These are phyloP conservation scores for Acanthamoeba culbertsoni DNA, from an alignment of 208 protist species.

Conservation along the genomic window DNA sequence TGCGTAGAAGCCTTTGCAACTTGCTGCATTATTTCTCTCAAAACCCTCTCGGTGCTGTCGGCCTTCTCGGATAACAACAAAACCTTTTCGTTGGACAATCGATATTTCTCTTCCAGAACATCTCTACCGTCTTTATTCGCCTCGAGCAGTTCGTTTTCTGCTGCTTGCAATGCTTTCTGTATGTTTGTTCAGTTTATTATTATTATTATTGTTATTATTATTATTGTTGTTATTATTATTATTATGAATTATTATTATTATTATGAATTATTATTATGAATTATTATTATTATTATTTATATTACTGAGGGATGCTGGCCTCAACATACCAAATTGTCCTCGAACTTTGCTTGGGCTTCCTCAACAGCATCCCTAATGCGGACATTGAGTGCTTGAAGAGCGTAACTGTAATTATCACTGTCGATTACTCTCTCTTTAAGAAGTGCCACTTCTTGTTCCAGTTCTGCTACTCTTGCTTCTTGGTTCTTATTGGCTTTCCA, in stretches of 20 bases:
- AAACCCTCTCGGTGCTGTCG: neutral
- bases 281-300: neutral
- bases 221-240: too few species aligned
- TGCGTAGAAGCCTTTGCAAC: neutral
- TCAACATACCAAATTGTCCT: neutral
- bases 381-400: neutral
- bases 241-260: neutral
- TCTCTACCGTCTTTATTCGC: neutral
- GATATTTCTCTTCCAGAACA: constrained; percentile 42
- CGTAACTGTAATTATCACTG: neutral
- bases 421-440: neutral
- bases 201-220: neutral
- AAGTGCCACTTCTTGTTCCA: constrained; percentile 6
- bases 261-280: neutral
- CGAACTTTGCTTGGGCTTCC: constrained; percentile 35
- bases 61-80: constrained; percentile 40
- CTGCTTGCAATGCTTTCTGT: neutral
- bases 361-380: neutral
- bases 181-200: neutral
- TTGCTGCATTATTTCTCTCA: constrained; percentile 2
- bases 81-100: constrained; percentile 53
- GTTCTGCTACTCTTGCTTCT: neutral
- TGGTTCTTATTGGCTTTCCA: constrained; percentile 17
- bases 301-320: neutral
- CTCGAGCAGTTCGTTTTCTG: constrained; percentile 3